Evolutionary conservation across 139 green algal species (phyloP).

Genomic region (Coelastrella sp.): DNA sequence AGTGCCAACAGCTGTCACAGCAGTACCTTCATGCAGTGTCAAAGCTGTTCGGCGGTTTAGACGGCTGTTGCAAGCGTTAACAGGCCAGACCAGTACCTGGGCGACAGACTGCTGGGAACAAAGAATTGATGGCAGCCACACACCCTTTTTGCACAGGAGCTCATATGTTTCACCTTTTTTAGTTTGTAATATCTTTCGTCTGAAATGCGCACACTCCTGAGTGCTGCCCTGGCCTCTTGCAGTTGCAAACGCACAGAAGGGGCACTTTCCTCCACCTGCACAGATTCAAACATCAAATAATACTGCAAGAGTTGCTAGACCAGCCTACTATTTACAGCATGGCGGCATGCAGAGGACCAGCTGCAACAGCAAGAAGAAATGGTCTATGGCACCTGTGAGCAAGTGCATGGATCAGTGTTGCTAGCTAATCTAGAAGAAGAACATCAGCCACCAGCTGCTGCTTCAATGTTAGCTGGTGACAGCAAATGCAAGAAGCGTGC

Average conservation of each 20-base stretch:
- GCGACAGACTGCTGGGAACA: neutral
- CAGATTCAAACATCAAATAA: neutral
- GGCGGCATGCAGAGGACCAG: too few species aligned
- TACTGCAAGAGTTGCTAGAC: neutral
- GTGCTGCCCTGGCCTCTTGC: conserved; percentile 30
- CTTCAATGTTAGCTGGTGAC: neutral
- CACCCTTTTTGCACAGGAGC: too few species aligned
- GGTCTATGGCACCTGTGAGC: too few species aligned
- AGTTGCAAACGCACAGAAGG: conserved; percentile 19
- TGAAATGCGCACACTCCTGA: conserved; percentile 22
- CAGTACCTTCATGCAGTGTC: neutral
- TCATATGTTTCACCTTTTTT: neutral
- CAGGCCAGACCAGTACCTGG: neutral
- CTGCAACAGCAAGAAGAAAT: too few species aligned
- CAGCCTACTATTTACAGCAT: neutral
- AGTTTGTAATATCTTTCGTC: conserved; percentile 30
- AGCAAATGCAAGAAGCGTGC: too few species aligned
- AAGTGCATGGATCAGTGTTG: too few species aligned
- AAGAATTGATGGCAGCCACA: neutral
- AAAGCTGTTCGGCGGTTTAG: neutral
- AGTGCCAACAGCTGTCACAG: neutral
- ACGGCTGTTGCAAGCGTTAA: neutral
- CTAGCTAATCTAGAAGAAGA: too few species aligned
- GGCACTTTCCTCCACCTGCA: conserved; percentile 35
- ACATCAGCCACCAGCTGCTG: too few species aligned